Evolutionary conservation across 2,329 filamentous ascomycete genomes (phyloP), one percentile per base, ranked within the genome.

Genomic region (Aspergillus arachidicola): DNA sequence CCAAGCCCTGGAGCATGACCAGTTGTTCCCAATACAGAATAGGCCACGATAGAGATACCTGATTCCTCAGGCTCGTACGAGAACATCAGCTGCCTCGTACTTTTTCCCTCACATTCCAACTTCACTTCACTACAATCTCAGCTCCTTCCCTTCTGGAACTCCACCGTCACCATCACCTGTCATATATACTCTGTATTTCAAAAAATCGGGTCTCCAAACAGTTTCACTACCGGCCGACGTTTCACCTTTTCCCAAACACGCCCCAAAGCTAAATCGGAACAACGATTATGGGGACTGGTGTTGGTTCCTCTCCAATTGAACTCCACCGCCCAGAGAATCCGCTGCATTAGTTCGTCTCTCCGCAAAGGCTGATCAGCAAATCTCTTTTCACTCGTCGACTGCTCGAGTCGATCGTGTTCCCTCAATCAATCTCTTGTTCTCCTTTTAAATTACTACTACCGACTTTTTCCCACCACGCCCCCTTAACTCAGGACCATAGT

Each of bases 291-390:
- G 48, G 19, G 48, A 32, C 28, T 51, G 28, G 16, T 11, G 6
- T 32, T 32, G 48, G 28, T 14, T 51, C 28, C 48, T 34, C 48
- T 51, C 48, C 48, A 51, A 51, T 51, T 30, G 28, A n/a, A 55
- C 58, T 48, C 54, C 57, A 66, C 61, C 61, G 59, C 64, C 61
- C 63, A 59, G 54, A 43, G 55, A 67, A 57, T 57, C 53, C 63
- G 45, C 56, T 65, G 61, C 64, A 65, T 60, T 65, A 66, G 63
- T 59, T 57, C 62, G 43, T 61, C 59, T 59, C 48, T 61, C 60
- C 63, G 58, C 48, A 51, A 46, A 60, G 61, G 61, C 54, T 68
- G 66, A 68, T 68, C 66, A 66, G 59, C 64, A 63, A 66, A 66
- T 66, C 65, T 66, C 65, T 66, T 63, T 59, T 61, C 21, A 50